Evolutionary conservation across 495 filamentous ascomycete genomes (phyloP), one percentile per base, ranked within the genome.

Genomic region (Podospora pseudopauciseta): DNA sequence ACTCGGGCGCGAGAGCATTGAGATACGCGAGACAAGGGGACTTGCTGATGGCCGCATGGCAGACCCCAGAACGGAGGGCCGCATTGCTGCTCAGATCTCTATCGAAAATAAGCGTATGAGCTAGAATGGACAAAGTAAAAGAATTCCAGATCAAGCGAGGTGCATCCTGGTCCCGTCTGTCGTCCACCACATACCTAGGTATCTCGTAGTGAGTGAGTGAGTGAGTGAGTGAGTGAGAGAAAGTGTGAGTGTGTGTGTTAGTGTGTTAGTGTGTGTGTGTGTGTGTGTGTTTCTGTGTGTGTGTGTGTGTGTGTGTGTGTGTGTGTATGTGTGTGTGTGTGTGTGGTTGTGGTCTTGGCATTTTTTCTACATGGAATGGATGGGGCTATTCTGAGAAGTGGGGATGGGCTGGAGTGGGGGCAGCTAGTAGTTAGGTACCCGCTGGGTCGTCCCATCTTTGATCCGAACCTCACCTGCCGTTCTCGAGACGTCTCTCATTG

Each of bases 391-490:
- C 30, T 32, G 30, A 49, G 15, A 16, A 49, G 39, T 49, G 39
- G 39, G 39, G 39, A 49, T 11, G 39, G 39, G 0, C 18, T 11
- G 39, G 39, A 49, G 39, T 49, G 39, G 39, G 39, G 39, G 39
- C 39, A 49, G 39, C 39, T 13, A 18, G 39, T 2, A 49, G 39
- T 13, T 13, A 18, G 39, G 39, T 49, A 49, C 39, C 39, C 39
- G 39, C 9, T 6, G 6, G 7, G 9, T 11, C 39, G 39, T 49
- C 39, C 39, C 39, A 49, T 49, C 39, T 49, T 49, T 49, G 39
- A 49, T 49, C 39, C 39, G 39, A 49, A 49, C n/a, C 49, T 58
- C 62, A 64, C 67, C 64, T 69, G 65, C 70, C 70, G 64, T 72
- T 72, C 70, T 69, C 16, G 70, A 69, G 49, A 64, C 60, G n/a